phyloP scores from a whole-genome alignment of 2,329 filamentous ascomycete genomes.

The Aspergillus bombycis region DNA sequence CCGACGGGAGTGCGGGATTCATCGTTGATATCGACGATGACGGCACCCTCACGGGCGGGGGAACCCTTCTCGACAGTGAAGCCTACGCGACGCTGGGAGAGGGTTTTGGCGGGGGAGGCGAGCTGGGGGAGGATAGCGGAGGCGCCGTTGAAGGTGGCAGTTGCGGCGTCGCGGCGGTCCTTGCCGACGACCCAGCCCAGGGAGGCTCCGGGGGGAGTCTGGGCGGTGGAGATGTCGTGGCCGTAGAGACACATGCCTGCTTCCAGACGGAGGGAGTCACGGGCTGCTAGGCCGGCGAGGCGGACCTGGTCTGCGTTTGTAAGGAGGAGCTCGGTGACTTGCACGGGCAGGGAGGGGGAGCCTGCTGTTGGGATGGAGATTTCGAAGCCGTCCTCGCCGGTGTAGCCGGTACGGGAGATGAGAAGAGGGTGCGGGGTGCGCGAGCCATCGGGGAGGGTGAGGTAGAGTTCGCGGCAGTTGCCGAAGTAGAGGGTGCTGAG shows the following conservation, averaged over 20 bases:
- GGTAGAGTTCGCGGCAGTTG: slow-evolving; percentile 66
- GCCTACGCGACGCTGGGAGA: slow-evolving; percentile 75
- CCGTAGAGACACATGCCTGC: slow-evolving; percentile 99
- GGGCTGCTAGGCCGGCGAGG: slow-evolving; percentile 84
- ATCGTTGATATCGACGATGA: slow-evolving; percentile 65
- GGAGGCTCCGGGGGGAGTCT: slow-evolving; percentile 68
- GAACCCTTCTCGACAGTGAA: slow-evolving; percentile 77
- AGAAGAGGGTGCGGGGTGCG: slow-evolving; percentile 61
- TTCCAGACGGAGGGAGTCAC: slow-evolving; percentile 90
- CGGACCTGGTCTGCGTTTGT: slow-evolving; percentile 67
- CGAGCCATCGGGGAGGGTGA: slow-evolving; percentile 62
- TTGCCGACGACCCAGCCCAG: slow-evolving; percentile 84
- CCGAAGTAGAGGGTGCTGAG: slow-evolving; percentile 81
- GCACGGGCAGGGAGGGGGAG: slow-evolving; percentile 49
- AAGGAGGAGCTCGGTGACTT: slow-evolving; percentile 71
- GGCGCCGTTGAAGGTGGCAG: slow-evolving; percentile 81
- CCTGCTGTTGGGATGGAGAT: slow-evolving; percentile 76
- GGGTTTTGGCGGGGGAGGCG: slow-evolving; percentile 56
- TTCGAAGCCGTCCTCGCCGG: slow-evolving; percentile 97
- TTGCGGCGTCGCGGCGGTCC: slow-evolving; percentile 62
- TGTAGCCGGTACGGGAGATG: slow-evolving; percentile 90
- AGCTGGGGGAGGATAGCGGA: slow-evolving; percentile 78
- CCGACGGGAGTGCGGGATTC: slow-evolving; percentile 70
- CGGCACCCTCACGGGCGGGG: slow-evolving; percentile 84
- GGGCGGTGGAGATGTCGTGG: slow-evolving; percentile 86